These are phyloP conservation scores for Fusarium anthophilum DNA, from an alignment of 2,329 filamentous ascomycete species.

Conservation along the genomic window DNA sequence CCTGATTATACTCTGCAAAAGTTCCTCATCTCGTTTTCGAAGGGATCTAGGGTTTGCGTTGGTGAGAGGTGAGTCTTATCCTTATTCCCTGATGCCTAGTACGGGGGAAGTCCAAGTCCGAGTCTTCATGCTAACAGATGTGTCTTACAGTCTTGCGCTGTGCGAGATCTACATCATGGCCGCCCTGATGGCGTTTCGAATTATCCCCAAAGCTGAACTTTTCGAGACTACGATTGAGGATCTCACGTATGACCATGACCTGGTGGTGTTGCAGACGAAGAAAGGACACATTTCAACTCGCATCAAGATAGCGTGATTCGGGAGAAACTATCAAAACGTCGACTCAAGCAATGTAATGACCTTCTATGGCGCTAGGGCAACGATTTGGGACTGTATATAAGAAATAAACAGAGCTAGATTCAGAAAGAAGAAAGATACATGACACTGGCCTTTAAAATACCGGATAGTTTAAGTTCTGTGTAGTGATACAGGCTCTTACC, in stretches of 20 bases:
- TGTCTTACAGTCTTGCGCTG: slow-evolving; percentile 17
- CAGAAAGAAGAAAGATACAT: not conserved
- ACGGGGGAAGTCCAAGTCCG: fast-evolving
- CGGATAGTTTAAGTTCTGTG: not conserved
- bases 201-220: slow-evolving; percentile 24
- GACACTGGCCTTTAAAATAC: not conserved
- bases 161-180: slow-evolving; percentile 36
- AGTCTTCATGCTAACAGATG: not conserved
- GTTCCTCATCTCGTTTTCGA: slow-evolving; percentile 33
- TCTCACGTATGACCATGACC: slow-evolving; percentile 32
- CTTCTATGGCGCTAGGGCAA: not conserved
- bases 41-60: slow-evolving; percentile 32
- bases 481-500: not conserved
- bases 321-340: no score
- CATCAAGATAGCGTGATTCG: not conserved
- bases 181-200: slow-evolving; percentile 14
- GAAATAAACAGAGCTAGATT: fast-evolving
- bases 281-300: slow-evolving; percentile 27
- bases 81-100: no score
- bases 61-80: slow-evolving; percentile 31
- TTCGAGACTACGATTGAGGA: slow-evolving; percentile 32
- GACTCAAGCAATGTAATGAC: not conserved
- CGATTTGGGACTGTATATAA: not conserved
- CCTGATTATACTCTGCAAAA: slow-evolving; percentile 41
- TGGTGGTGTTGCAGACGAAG: slow-evolving; percentile 32